Conservation (phyloP, 164 flowering plant species). For the Kingdonia uniflora region DNA sequence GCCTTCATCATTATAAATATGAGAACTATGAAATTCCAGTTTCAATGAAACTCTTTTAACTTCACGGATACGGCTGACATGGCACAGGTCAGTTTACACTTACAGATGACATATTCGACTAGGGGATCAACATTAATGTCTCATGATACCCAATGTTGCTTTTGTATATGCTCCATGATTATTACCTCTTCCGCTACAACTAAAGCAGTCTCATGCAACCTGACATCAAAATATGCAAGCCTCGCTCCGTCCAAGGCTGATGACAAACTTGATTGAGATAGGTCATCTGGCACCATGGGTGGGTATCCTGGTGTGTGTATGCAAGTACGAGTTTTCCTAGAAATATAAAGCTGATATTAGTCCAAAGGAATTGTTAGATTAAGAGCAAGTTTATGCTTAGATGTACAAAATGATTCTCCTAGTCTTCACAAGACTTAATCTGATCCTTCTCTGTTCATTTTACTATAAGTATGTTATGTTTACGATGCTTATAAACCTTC, state of each 20-base stretch:
- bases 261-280: constrained; percentile 36
- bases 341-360: constrained; percentile 13
- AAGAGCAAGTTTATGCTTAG: too few relatives aligned
- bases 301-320: constrained; percentile 81
- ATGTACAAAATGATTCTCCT: too few relatives aligned
- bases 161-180: constrained; percentile 2
- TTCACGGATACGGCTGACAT: neutral
- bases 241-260: constrained; percentile 59
- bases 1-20: neutral
- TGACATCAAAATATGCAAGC: constrained; percentile 59
- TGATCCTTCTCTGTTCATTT: too few relatives aligned
- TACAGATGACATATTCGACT: too few relatives aligned
- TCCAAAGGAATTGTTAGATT: neutral
- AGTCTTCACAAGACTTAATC: too few relatives aligned
- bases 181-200: constrained; percentile 65
- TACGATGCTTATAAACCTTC: too few relatives aligned
- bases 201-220: constrained; percentile 69
- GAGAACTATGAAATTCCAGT: neutral
- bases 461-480: too few relatives aligned
- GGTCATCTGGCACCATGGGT: constrained; percentile 67
- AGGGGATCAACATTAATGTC: too few relatives aligned
- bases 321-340: constrained; percentile 90
- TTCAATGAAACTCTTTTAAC: neutral
- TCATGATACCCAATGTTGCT: neutral
- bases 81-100: too few relatives aligned